Evolutionary conservation across 192 early-diverging fungal genomes (phyloP), one percentile per base, ranked within the genome.

Genomic region (Linderina pennispora): DNA sequence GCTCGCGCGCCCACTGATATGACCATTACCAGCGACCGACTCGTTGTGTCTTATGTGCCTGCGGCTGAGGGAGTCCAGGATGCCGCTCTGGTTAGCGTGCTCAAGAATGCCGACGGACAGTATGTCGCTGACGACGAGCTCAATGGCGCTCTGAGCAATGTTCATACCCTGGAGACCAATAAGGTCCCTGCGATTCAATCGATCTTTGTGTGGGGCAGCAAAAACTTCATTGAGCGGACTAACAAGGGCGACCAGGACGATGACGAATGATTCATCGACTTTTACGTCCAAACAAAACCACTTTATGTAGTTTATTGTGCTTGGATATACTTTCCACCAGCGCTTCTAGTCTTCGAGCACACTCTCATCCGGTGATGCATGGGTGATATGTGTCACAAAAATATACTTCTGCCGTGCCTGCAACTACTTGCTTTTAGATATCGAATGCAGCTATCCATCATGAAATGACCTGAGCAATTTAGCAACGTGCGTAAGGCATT

Each of bases 161-260:
- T 58, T 34, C 17, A 22, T 2, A 70, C 60, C 6, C 20, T 3
- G n/a, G 36, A 58, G 34, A 23, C 32, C 8, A 55, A 39, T 1
- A 5, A 13, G 1, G 55, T 31, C 17, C 21, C 54, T 3, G 8
- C 9, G 3, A 34, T 48, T 6, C 44, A 38, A 10, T 71, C 67
- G 15, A 60, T 71, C 40, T 71, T 52, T 43, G 45, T 60, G 9
- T 71, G 67, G 67, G 67, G 67, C 16, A 63, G 55, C 56, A 71
- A 71, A 25, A 53, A 55, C 56, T 56, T 52, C 36, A 11, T 71
- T 18, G 61, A 59, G 37, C 55, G 56, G 14, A 60, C 67, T 8
- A 11, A 31, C 14, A 36, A 45, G 23, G 56, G 44, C 45, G 58
- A 53, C 10, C 47, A 59, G 3, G 34, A 54, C 9, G 43, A 42